Conservation (phyloP, 768 basidiomycete species). For the Russula brevipes region DNA sequence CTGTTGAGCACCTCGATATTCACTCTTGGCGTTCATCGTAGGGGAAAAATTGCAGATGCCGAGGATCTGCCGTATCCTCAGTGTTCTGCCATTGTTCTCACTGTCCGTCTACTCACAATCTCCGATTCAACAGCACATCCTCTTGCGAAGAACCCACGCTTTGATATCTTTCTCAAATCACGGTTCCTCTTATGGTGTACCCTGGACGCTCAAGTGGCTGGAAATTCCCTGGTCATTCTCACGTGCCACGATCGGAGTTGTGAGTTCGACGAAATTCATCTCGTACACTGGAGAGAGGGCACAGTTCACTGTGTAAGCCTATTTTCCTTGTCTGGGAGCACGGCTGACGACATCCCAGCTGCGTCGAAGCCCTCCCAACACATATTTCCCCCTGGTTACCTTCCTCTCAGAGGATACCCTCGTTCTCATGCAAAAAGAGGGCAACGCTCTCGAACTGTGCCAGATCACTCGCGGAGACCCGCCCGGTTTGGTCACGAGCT, state of each 20-base stretch:
- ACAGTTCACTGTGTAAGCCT: slow-evolving; percentile 8
- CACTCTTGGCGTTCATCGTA: background rate
- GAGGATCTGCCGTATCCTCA: slow-evolving; percentile 5
- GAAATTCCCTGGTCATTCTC: slow-evolving; percentile 15
- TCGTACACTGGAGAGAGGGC: slow-evolving; percentile 20
- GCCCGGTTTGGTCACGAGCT: slow-evolving; percentile 12
- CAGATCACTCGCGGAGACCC: slow-evolving; percentile 1
- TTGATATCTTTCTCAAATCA: slow-evolving; percentile 19
- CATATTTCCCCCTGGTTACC: slow-evolving; percentile 20
- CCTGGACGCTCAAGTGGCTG: slow-evolving; percentile 17
- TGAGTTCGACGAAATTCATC: slow-evolving; percentile 19
- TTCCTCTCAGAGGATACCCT: slow-evolving; percentile 17
- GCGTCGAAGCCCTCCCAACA: slow-evolving; percentile 18
- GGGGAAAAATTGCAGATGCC: slow-evolving; percentile 1
- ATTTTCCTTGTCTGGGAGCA: background rate
- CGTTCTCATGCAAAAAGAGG: slow-evolving; percentile 15
- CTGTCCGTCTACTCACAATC: slow-evolving; percentile 17
- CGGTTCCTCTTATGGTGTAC: slow-evolving; percentile 16
- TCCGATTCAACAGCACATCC: slow-evolving; percentile 16
- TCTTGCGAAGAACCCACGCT: slow-evolving; percentile 10
- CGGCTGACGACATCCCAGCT: slow-evolving; percentile 2
- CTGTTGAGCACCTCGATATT: background rate
- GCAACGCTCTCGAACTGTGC: slow-evolving; percentile 22
- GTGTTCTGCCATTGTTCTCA: slow-evolving; percentile 11
- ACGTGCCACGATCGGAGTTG: slow-evolving; percentile 18